Evolutionary conservation across 306 rosid genomes (phyloP), one percentile per base, ranked within the genome.

Genomic region (Cotoneaster glaucophyllus): DNA sequence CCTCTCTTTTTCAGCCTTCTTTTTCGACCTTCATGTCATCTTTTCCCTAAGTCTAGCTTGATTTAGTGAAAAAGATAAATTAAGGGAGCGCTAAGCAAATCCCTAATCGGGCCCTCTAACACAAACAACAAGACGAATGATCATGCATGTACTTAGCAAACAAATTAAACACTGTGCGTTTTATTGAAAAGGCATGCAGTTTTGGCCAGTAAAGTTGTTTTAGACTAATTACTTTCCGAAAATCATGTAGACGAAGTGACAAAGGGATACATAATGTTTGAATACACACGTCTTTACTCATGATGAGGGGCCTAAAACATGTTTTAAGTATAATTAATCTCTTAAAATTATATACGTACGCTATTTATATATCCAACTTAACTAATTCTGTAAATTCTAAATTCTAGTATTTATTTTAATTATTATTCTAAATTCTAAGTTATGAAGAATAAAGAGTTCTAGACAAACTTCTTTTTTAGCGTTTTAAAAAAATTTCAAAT

Each of bases 101-200:
- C 84, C 65, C 80, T 52, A 37, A 74, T 50, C 34, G 71, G 73
- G 43, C 81, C 89, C 83, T 81, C 79, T 26, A 59, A 82, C 89
- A 82, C 97, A 88, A 86, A 88, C 90, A 89, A 88, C 93, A 86
- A 86, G 93, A 88, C 89, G 80, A 87, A 88, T 82, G 80, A 76
- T 74, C 58, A 18, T 78, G 86, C 58, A 18, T 78, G 86, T 80
- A 87, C 93, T 91, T 86, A 70, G 41, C 19, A 15, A 62, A 62
- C 81, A 74, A 77, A 74, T 58, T 81, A 83, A 8, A 44, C 57
- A 80, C 26, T 43, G 79, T 79, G 86, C 87, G 70, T 84, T 86
- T 86, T 62, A 68, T 82, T 87, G 84, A 75, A 86, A 86, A 87
- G 67, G 88, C 61, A 74, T 19, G 77, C 32, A 82, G 73, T 64